Evolutionary conservation across 257 asterid species (phyloP).

Genomic region (Coffea canephora): DNA sequence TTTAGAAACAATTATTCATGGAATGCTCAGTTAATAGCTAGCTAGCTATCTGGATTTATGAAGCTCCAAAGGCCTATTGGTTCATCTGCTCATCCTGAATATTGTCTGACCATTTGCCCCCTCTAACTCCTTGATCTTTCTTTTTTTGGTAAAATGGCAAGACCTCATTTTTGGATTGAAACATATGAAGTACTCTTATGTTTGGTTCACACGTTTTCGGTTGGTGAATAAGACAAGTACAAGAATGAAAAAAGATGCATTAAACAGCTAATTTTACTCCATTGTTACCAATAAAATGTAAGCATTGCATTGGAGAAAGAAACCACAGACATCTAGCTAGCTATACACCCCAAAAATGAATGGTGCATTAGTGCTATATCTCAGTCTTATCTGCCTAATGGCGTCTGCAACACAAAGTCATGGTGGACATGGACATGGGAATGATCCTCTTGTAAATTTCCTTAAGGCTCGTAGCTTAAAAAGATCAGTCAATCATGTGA

Average conservation of each 20-base stretch:
- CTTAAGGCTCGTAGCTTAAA: too few relatives aligned
- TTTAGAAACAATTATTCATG: too few relatives aligned
- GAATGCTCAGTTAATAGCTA: too few relatives aligned
- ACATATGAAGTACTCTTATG: not conserved
- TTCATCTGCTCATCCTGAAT: not conserved
- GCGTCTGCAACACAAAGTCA: slow-evolving; percentile 29
- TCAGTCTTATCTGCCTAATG: slow-evolving; percentile 28
- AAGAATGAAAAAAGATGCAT: not conserved
- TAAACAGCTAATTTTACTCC: not conserved
- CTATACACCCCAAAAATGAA: slow-evolving; percentile 22
- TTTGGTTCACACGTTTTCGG: not conserved
- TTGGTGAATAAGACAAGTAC: not conserved
- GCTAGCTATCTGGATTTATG: too few relatives aligned
- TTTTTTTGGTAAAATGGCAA: not conserved
- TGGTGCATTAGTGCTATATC: slow-evolving; percentile 11
- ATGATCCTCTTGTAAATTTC: slow-evolving; percentile 8
- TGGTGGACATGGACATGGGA: slow-evolving; percentile 24
- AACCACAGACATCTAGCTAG: too few relatives aligned
- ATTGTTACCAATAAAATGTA: not conserved
- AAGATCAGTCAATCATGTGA: too few relatives aligned
- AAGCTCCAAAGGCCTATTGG: not conserved
- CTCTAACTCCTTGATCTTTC: not conserved
- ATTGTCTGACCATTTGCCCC: not conserved
- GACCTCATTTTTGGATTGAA: not conserved
- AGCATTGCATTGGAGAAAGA: not conserved